phyloP scores from a whole-genome alignment of 768 basidiomycete genomes.

The Tricholoma hemisulphureum region DNA sequence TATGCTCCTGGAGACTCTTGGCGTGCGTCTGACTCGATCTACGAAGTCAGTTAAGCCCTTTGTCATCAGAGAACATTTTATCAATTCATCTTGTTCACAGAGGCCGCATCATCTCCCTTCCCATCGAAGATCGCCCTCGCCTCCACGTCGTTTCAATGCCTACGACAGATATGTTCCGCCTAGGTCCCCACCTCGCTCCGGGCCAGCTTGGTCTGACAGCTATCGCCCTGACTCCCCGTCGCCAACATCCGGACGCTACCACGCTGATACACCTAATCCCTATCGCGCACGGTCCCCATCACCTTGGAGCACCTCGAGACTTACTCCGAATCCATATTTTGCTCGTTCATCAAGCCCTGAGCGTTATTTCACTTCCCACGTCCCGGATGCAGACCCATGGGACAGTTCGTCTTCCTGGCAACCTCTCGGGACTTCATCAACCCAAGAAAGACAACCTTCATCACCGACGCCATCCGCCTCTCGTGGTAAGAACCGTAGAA shows the following conservation, averaged over 20 bases:
- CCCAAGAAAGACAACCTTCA: constrained; percentile 44
- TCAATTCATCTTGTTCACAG: constrained; percentile 30
- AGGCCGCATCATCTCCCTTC: constrained; percentile 30
- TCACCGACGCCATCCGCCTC: constrained; percentile 34
- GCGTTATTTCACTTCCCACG: constrained; percentile 41
- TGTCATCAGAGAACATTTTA: constrained; percentile 9
- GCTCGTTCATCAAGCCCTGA: constrained; percentile 55
- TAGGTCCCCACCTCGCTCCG: constrained; percentile 6
- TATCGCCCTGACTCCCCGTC: constrained; percentile 16
- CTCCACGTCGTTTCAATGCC: constrained; percentile 40
- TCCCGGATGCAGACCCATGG: constrained; percentile 45
- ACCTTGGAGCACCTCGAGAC: background rate
- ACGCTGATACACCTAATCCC: constrained; percentile 42
- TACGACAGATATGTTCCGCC: constrained; percentile 54
- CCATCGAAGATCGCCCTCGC: constrained; percentile 50
- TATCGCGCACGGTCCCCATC: constrained; percentile 27
- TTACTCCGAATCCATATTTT: constrained; percentile 28
- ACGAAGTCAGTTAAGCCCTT: constrained; percentile 38
- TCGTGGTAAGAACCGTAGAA: constrained; percentile 30
- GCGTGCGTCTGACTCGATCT: constrained; percentile 32
- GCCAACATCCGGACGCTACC: constrained; percentile 29
- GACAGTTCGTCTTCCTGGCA: constrained; percentile 45
- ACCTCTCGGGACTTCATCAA: constrained; percentile 29
- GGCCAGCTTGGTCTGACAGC: constrained; percentile 9
- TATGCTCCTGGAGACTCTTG: constrained; percentile 33